These are phyloP conservation scores for Cryptococcus sp. DNA, from an alignment of 1,284 basidiomycete species.

Conservation along the genomic window DNA sequence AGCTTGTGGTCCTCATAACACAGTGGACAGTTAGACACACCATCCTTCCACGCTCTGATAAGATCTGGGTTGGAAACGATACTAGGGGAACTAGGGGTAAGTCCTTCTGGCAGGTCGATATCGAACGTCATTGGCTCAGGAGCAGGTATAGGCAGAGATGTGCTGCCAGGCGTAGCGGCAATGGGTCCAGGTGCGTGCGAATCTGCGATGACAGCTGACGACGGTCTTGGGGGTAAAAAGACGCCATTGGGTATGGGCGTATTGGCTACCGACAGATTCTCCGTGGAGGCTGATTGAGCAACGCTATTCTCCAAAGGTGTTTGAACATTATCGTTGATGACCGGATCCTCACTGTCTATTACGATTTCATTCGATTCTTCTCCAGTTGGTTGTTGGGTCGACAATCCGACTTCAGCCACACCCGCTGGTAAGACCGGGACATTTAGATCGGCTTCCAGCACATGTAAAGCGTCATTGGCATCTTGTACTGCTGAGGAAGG, in stretches of 20 bases:
- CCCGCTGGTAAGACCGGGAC: neutral
- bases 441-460: neutral
- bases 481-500: neutral
- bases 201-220: neutral
- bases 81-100: conserved; percentile 32
- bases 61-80: conserved; percentile 27
- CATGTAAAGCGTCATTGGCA: neutral
- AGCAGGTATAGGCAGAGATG: neutral
- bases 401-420: neutral
- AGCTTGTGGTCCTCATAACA: neutral
- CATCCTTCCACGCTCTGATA: conserved; percentile 22
- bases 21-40: conserved; percentile 12
- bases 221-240: neutral
- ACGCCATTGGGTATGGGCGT: neutral
- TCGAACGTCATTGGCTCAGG: neutral
- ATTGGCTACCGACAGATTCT: neutral
- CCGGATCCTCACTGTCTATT: neutral
- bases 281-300: neutral
- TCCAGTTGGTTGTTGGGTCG: neutral
- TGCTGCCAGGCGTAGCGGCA: neutral
- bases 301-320: neutral
- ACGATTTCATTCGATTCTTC: neutral
- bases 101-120: conserved; percentile 21
- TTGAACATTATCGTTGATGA: neutral
- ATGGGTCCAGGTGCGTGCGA: no score